Conservation (phyloP, 495 filamentous ascomycete genomes). For the Pyronema domesticum region DNA sequence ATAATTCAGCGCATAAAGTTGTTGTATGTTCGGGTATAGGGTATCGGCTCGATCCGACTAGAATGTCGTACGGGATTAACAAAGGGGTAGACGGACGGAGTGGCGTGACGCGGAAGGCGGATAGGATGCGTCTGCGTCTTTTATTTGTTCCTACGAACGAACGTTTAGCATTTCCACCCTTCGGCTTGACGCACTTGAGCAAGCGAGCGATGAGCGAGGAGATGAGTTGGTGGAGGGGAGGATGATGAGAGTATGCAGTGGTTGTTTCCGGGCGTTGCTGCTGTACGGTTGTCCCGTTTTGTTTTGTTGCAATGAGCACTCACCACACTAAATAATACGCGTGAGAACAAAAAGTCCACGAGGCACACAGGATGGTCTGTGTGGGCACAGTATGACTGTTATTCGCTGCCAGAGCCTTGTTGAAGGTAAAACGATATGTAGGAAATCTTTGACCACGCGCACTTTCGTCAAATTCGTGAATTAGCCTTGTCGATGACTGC, state of each 20-base stretch:
- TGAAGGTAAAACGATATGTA: too few species aligned
- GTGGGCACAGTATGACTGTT: neutral
- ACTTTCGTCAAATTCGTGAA: too few species aligned
- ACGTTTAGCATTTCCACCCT: constrained; percentile 10
- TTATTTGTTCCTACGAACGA: neutral
- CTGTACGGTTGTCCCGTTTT: neutral
- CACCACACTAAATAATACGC: constrained; percentile 2
- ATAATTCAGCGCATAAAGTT: constrained; percentile 23
- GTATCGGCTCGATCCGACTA: neutral
- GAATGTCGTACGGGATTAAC: neutral
- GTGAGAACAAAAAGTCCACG: constrained; percentile 1
- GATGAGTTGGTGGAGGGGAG: neutral
- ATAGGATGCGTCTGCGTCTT: constrained; percentile 1
- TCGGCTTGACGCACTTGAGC: constrained; percentile 12
- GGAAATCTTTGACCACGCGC: too few species aligned
- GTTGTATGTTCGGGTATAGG: neutral
- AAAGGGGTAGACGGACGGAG: neutral
- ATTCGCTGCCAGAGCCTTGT: too few species aligned
- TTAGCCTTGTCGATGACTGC: too few species aligned
- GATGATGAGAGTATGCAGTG: neutral
- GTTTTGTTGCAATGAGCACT: neutral
- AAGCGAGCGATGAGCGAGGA: constrained; percentile 1
- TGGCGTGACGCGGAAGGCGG: neutral
- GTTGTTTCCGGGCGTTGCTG: neutral
- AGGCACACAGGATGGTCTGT: neutral